Conservation (phyloP, 768 basidiomycete genomes). For the Cytidiella melzeri region DNA sequence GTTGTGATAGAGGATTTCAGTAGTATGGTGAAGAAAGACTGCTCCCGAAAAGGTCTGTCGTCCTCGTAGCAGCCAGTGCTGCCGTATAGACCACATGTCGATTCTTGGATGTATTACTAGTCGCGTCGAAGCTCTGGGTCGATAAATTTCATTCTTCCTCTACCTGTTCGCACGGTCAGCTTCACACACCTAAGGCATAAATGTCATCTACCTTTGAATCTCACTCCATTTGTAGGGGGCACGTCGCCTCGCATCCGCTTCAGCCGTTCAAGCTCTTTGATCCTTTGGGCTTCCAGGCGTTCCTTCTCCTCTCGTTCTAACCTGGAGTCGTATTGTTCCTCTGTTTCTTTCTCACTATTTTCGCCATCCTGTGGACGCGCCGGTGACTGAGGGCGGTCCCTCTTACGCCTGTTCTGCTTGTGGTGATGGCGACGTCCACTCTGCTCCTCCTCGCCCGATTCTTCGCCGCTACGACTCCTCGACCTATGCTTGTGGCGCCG, state of each 20-base stretch:
- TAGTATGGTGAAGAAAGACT: too few relatives aligned
- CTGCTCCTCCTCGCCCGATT: slow-evolving; percentile 15
- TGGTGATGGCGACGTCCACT: slow-evolving; percentile 23
- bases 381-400: slow-evolving; percentile 9
- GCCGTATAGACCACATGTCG: not conserved
- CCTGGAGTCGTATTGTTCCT: slow-evolving; percentile 67
- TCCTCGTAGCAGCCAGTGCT: not conserved
- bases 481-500: slow-evolving; percentile 16
- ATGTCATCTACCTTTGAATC: slow-evolving; percentile 58
- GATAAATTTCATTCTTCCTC: slow-evolving; percentile 62
- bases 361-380: slow-evolving; percentile 7
- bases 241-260: slow-evolving; percentile 31
- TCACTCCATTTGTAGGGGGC: slow-evolving; percentile 39
- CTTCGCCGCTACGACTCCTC: slow-evolving; percentile 4
- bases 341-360: slow-evolving; percentile 42
- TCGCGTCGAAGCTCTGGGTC: slow-evolving; percentile 46
- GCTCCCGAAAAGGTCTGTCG: too few relatives aligned
- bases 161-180: slow-evolving; percentile 32
- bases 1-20: not conserved
- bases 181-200: too few relatives aligned
- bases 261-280: slow-evolving; percentile 43
- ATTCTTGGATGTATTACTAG: too few relatives aligned
- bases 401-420: slow-evolving; percentile 22
- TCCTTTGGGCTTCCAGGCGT: slow-evolving; percentile 41
- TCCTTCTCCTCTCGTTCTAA: slow-evolving; percentile 64